Evolutionary conservation across 148 eudicot genomes (phyloP), one percentile per base, ranked within the genome.

Genomic region (Rhododendron vialii): DNA sequence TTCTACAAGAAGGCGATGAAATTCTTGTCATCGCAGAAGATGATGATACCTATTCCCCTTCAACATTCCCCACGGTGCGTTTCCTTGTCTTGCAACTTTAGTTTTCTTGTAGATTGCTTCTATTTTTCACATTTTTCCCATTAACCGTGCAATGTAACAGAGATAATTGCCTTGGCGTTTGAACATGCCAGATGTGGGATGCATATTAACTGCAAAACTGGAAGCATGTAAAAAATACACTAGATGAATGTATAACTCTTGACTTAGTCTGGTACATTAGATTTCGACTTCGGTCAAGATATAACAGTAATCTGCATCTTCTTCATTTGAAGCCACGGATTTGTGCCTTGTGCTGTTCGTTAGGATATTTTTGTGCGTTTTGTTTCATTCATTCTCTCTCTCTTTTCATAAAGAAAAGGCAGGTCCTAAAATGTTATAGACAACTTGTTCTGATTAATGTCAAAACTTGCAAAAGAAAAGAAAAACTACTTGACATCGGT

Each of bases 1-100:
- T 91, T 84, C 86, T 92, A 81, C 92, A 92, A 88, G 91, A 92
- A 89, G 92, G 91, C 45, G 94, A 92, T 84, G 94, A 91, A 84
- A 86, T 92, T 80, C 92, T 92, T 84, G 94, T 92, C 77, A 89
- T 92, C 55, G 94, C 94, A 80, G 94, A 92, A 91, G 94, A 92
- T 86, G 94, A 92, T 81, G 94, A 92, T 83, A 87, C 91, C 26
- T 92, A 92, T 86, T 82, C 91, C 51, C 94, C 94, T 15, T 65
- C 91, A 53, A 78, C 88, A 76, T 86, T 89, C 82, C 94, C 94
- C 65, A 87, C 35, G 92, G 94, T 92, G 88, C 85, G 5, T 86
- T 89, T 83, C 82, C 88, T 86, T 82, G 63, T 75, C 87, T 84
- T 69, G 24, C 13, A 22, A 33, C 71, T 18, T 65, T 50, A n/a